Evolutionary conservation across 2,329 filamentous ascomycete species (phyloP).

Genomic region (Beauveria scarabaeidicola): DNA sequence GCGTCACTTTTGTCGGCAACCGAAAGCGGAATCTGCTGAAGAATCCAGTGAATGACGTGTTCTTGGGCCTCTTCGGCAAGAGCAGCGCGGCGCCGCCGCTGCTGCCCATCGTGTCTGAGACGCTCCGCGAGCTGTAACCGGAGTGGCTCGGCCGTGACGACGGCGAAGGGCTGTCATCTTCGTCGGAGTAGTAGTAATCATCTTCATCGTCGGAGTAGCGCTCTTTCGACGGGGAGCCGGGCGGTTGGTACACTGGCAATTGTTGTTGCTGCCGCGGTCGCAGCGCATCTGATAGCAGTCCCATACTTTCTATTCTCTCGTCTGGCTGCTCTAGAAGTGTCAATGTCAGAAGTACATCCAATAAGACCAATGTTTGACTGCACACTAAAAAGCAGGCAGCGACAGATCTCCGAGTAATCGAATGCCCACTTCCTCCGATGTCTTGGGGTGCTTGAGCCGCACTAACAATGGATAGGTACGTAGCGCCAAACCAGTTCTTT

Average conservation of each 20-base stretch:
- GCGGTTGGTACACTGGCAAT: slow-evolving; percentile 44
- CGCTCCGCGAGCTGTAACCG: slow-evolving; percentile 47
- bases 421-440: neutral
- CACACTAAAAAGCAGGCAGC: neutral
- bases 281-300: slow-evolving; percentile 38
- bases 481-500: neutral
- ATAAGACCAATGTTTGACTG: neutral
- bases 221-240: slow-evolving; percentile 37
- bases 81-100: slow-evolving; percentile 25
- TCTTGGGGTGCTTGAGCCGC: neutral
- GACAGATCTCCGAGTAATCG: neutral
- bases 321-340: neutral
- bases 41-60: slow-evolving; percentile 14
- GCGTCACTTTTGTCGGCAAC: slow-evolving; percentile 62
- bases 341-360: neutral
- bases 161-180: slow-evolving; percentile 35
- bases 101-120: slow-evolving; percentile 34
- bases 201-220: slow-evolving; percentile 44
- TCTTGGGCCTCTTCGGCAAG: slow-evolving; percentile 29
- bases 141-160: slow-evolving; percentile 30
- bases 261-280: slow-evolving; percentile 32
- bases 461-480: neutral
- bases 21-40: slow-evolving; percentile 42
- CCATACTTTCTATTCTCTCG: slow-evolving; percentile 32
- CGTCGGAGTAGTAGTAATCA: slow-evolving; percentile 36